Base-by-base conservation (phyloP, 768 basidiomycete genomes). In the Sporobolomyces pararoseus region DNA sequence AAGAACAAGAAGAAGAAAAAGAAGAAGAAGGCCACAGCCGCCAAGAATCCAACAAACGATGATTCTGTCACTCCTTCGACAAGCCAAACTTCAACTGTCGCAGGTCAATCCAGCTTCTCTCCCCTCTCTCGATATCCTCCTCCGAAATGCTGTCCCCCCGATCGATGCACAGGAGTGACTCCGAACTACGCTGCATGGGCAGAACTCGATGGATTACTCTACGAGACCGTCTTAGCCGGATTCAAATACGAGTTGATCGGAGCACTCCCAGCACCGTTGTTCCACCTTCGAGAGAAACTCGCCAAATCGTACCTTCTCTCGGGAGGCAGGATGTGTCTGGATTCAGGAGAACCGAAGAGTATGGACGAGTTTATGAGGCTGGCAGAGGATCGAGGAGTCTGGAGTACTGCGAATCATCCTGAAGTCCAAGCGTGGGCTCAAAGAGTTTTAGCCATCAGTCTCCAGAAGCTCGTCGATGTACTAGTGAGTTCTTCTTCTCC, bases 241-340 rank as follows among this genome's bases (percentile, higher is more conserved):
- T 70, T 66, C 68, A 70, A 73, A 34, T 73, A 73, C 65, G 72
- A 73, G 51, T 61, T 73, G 44, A 73, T 73, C 58, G 72, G 65
- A 42, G 64, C 68, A 6, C 58, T 73, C 31, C 65, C 60, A 1
- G 32, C 55, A 1, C 65, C 72, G 10, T 55, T 73, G 13, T 37
- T 34, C 37, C 57, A 61, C 57, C 34, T 73, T 14, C 68, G 72
- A 32, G 68, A 73, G 65, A 52, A 54, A 42, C 39, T 66, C 42
- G 72, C 72, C 17, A 70, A 73, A 65, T 31, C 42, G 2, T 73
- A 70, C 57, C 57, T 73, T 17, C 58, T 62, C 31, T 66, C 62
- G 35, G 72, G 72, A 6, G 72, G 72, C 0, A 54, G 61, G 29
- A 70, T 73, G 72, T 64, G 57, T 29, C 59, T 50, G 51, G 65